Evolutionary conservation across 2,329 filamentous ascomycete genomes (phyloP), one percentile per base, ranked within the genome.

Genomic region (Akanthomyces muscarius): DNA sequence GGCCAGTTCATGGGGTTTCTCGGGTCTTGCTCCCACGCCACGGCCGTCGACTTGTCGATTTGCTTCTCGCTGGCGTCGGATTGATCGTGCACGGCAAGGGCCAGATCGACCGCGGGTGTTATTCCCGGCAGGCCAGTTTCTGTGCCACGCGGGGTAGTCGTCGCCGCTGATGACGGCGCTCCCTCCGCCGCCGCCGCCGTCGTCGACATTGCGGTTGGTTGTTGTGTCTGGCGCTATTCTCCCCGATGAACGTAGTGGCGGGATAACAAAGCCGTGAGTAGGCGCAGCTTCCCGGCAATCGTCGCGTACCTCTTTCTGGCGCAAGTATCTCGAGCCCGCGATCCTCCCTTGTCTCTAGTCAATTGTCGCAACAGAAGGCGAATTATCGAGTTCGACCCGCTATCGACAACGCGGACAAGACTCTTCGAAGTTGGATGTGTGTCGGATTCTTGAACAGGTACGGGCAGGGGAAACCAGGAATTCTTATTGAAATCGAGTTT

Each of bases 1-100:
- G 80, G 70, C 82, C 82, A 85, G 67, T 85, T 85, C 75, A 77
- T 0, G 81, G 81, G 58, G 63, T 84, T 84, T n/a, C 75, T 68
- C 0, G 73, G 70, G 47, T 80, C 79, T 0, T 67, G 66, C 1
- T 74, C 68, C 77, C 78, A 80, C 0, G 25, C 13, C 8, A 64
- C 51, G 25, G 47, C 33, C 3, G 28, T 44, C 2, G 16, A 4
- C 18, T 56, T 30, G 23, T 44, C 23, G 7, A 10, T 4, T 7
- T 51, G 60, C 52, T 56, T 56, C 23, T 62, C 60, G 23, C 44
- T 56, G 13, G 18, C 13, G n/a, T 55, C 52, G 13, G 51, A 56
- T 0, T 42, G 44, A 7, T 21, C 10, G 41, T 21, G 48, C 5
- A 41, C 23, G 21, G 51, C 33, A 42, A n/a, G 8, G 21, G 5